These are phyloP conservation scores for Marchantia paleacea DNA, from an alignment of 225 moss, liverwort and hornwort genomes.

Conservation along the genomic window DNA sequence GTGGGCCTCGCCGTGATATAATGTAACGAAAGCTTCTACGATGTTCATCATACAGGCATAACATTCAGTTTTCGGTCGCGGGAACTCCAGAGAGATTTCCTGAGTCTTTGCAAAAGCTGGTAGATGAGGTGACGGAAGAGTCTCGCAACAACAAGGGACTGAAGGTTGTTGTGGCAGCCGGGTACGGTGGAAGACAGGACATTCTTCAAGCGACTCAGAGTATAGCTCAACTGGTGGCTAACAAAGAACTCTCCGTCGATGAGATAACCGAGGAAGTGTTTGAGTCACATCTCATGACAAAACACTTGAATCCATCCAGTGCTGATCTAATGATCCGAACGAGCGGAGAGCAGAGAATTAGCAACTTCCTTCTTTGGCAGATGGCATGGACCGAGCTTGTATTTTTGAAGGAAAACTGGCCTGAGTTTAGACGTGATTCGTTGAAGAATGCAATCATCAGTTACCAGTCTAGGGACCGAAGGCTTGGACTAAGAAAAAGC, in stretches of 20 bases:
- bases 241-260: conserved; percentile 48
- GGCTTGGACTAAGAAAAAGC: background rate
- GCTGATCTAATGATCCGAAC: conserved; percentile 85
- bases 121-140: conserved; percentile 40
- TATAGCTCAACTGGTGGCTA: conserved; percentile 58
- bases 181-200: conserved; percentile 82
- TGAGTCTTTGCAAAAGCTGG: conserved; percentile 45
- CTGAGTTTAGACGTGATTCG: conserved; percentile 55
- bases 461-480: background rate
- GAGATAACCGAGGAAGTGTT: conserved; percentile 57
- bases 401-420: conserved; percentile 71
- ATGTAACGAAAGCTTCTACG: conserved; percentile 22
- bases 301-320: conserved; percentile 55
- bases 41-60: conserved; percentile 42
- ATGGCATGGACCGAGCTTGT: conserved; percentile 72
- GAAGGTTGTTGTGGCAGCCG: conserved; percentile 66
- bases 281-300: conserved; percentile 60
- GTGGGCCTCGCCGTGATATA: too few species aligned
- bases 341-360: conserved; percentile 86
- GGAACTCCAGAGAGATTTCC: conserved; percentile 59
- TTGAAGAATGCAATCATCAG: background rate
- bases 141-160: conserved; percentile 65
- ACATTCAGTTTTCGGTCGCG: conserved; percentile 64
- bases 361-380: conserved; percentile 90
- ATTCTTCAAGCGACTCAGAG: conserved; percentile 62